Conservation (phyloP, 108 stramenopile genomes). For the Thalassiosira profunda region DNA sequence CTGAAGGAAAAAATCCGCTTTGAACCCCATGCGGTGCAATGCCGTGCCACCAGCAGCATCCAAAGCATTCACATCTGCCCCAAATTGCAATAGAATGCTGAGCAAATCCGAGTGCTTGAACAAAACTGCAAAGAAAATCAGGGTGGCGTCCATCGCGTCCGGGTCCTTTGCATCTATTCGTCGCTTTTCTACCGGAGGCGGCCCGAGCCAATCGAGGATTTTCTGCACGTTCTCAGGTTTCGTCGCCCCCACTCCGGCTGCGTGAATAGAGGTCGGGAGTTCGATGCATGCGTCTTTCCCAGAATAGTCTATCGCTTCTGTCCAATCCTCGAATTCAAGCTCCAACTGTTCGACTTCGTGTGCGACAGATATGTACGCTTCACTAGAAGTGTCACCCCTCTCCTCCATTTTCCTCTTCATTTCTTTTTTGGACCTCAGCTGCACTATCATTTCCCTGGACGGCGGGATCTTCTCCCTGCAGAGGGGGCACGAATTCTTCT, state of each 20-base stretch:
- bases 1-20: neutral
- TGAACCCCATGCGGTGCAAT: neutral
- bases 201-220: conserved; percentile 1
- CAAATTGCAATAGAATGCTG: neutral
- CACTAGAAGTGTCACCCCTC: neutral
- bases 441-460: neutral
- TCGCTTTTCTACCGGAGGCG: too few species aligned
- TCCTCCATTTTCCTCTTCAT: conserved; percentile 1
- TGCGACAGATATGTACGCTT: neutral
- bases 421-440: neutral
- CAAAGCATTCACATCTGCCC: neutral
- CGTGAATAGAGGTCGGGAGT: neutral
- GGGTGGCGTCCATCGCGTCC: neutral
- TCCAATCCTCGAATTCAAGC: conserved; percentile 5
- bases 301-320: neutral
- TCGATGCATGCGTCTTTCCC: neutral
- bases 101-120: neutral
- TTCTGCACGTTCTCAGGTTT: neutral
- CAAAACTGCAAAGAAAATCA: conserved; percentile 4
- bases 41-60: neutral
- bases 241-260: neutral
- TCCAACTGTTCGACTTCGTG: neutral
- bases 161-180: neutral
- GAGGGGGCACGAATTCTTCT: neutral
- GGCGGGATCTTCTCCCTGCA: neutral